Evolutionary conservation across 306 rosid species (phyloP), one percentile per base, ranked within the genome.

Genomic region (Rosa rugosa): DNA sequence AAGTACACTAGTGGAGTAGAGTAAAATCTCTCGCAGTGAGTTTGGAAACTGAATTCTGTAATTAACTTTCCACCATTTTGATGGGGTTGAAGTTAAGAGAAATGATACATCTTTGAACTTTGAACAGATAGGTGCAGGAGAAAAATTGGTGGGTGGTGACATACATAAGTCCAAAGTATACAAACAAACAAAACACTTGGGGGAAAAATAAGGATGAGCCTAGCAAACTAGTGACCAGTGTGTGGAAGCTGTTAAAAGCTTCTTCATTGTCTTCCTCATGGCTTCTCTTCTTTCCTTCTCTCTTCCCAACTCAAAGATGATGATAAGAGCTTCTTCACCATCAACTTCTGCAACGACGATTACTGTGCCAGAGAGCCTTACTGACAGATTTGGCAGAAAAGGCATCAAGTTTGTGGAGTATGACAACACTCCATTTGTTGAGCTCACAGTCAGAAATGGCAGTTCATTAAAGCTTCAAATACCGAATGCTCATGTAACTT

Each of bases 241-340:
- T 88, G 75, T 87, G 90, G 88, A 84, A 87, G 82, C 85, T 79
- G 83, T 82, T 79, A 79, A 84, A 71, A 64, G 41, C 65, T 64
- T 80, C 80, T 53, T 83, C 80, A 65, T 76, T 73, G 84, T 73
- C 83, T 72, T 36, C 79, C 81, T 59, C 59, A 94, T 94, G 98
- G 97, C 99, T 81, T 91, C 95, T 85, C 87, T 91, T 70, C 91
- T 90, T 79, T 90, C 94, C 84, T 83, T 94, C 72, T 87, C 97
- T 72, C 90, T 92, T 72, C 92, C 99, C 51, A 94, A 85, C 65
- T 66, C 86, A 27, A 88, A 71, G 84, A 42, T 86, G 60, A 54
- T 54, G 80, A 63, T 90, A 38, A 90, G 84, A 69, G 93, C 89
- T 75, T 77, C 87, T 14, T 75, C 90, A 13, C 47, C 87, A 40